phyloP scores from a whole-genome alignment of 345 rosid species.

The Theobroma cacao region DNA sequence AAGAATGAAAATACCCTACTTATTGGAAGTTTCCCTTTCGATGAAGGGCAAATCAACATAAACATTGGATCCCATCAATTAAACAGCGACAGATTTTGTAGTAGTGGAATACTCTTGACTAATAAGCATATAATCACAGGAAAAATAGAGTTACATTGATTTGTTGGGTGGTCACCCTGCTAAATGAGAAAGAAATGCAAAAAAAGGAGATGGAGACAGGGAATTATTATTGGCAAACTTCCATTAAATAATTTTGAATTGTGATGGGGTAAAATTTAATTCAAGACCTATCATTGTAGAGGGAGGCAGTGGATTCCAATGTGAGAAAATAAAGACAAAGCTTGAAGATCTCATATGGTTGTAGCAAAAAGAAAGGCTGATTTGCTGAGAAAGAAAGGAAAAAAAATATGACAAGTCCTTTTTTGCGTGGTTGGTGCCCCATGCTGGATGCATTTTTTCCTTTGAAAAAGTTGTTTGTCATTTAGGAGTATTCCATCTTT shows the following conservation, averaged over 20 bases:
- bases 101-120: not conserved
- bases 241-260: not conserved
- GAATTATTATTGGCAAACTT: not conserved
- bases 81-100: not conserved
- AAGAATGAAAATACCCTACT: not conserved
- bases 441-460: slow-evolving; percentile 12
- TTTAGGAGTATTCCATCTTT: not conserved
- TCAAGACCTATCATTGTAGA: not conserved
- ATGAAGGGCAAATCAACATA: not conserved
- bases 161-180: not conserved
- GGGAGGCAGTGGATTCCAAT: slow-evolving; percentile 1
- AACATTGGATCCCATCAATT: not conserved
- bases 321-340: slow-evolving; percentile 8
- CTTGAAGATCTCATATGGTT: not conserved
- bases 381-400: slow-evolving; percentile 7
- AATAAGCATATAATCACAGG: not conserved
- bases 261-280: not conserved
- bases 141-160: not conserved
- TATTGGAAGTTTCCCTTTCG: not conserved
- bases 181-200: not conserved
- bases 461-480: slow-evolving; percentile 24
- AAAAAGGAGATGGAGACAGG: not conserved
- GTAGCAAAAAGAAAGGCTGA: slow-evolving; percentile 13
- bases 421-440: not conserved
- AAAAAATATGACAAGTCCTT: not conserved